Evolutionary conservation across 2,329 filamentous ascomycete genomes (phyloP).

Genomic region (Monosporascus ibericus): DNA sequence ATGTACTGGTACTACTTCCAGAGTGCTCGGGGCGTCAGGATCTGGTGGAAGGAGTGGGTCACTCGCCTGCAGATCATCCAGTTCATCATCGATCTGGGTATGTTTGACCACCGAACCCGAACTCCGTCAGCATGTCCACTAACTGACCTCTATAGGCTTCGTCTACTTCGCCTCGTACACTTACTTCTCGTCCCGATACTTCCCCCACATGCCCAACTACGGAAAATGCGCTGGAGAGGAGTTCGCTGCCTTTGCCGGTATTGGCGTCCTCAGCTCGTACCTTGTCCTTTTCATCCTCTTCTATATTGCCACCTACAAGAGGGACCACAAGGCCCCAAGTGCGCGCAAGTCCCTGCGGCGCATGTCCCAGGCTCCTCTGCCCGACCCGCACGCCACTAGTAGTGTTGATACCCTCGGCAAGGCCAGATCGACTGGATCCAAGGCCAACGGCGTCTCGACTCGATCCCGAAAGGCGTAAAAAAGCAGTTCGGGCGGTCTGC

Average conservation of each 20-base stretch:
- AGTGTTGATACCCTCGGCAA: slow-evolving; percentile 48
- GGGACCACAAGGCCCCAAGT: slow-evolving; percentile 70
- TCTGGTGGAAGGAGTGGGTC: slow-evolving; percentile 99
- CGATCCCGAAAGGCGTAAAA: slow-evolving; percentile 65
- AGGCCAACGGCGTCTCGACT: slow-evolving; percentile 55
- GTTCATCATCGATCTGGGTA: slow-evolving; percentile 94
- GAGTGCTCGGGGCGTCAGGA: slow-evolving; percentile 86
- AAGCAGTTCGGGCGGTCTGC: background rate
- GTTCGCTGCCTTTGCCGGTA: slow-evolving; percentile 89
- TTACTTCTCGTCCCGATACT: slow-evolving; percentile 93
- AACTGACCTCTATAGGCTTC: slow-evolving; percentile 56
- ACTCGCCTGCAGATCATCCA: slow-evolving; percentile 95
- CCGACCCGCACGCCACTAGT: slow-evolving; percentile 75
- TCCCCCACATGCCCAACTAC: slow-evolving; percentile 72
- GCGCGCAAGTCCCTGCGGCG: slow-evolving; percentile 71
- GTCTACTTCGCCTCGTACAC: slow-evolving; percentile 99
- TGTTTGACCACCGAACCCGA: slow-evolving; percentile 26
- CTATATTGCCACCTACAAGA: slow-evolving; percentile 95
- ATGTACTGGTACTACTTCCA: slow-evolving; percentile 99
- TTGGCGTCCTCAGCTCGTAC: slow-evolving; percentile 89
- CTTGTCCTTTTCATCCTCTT: slow-evolving; percentile 98
- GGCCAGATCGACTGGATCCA: slow-evolving; percentile 47
- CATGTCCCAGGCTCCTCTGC: slow-evolving; percentile 62
- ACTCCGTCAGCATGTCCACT: slow-evolving; percentile 4
- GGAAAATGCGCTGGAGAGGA: slow-evolving; percentile 93